Percentiles rank a stretch among this genome's conserved stretches.
Evolutionary conservation across 2,329 filamentous ascomycete genomes (phyloP).

Genomic region (Epichloe sylvatica): DNA sequence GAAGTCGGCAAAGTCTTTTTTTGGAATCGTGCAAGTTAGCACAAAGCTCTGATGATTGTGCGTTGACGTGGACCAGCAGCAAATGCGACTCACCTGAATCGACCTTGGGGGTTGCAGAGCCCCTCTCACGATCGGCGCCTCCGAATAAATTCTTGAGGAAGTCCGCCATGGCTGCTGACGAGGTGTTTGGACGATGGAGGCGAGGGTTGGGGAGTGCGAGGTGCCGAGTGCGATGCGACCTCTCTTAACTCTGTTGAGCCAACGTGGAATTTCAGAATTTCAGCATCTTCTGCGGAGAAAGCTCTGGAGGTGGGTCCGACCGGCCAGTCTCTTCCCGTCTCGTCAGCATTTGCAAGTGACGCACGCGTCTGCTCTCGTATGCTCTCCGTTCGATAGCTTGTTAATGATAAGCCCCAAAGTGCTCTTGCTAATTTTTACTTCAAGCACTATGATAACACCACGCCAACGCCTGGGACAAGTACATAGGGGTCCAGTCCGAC

Average conservation of each 20-base stretch:
- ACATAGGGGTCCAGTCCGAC: no score
- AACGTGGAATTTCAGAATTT: slow-evolving; percentile 9
- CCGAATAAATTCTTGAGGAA: slow-evolving; percentile 57
- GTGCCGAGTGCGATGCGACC: slow-evolving; percentile 1
- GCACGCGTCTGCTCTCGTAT: no score
- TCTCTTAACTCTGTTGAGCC: slow-evolving; percentile 7
- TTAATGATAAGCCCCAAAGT: no score
- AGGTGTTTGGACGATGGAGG: slow-evolving; percentile 2
- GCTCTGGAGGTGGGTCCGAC: neutral
- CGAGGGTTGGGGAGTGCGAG: slow-evolving; percentile 6
- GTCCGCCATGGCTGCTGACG: slow-evolving; percentile 35
- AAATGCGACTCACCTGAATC: slow-evolving; percentile 46
- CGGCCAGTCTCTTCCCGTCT: no score
- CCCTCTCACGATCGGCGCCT: slow-evolving; percentile 40
- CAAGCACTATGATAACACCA: no score
- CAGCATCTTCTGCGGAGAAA: neutral
- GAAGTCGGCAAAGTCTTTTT: slow-evolving; percentile 89
- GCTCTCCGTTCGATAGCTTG: no score
- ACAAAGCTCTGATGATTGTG: neutral
- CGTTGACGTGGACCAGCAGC: neutral
- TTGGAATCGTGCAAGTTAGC: neutral
- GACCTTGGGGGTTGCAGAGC: slow-evolving; percentile 30
- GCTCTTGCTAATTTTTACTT: no score
- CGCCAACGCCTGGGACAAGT: no score
- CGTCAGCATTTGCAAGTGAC: no score